Base-by-base conservation (phyloP, 192 early-diverging fungal genomes). In the Chytriomyces sp. region DNA sequence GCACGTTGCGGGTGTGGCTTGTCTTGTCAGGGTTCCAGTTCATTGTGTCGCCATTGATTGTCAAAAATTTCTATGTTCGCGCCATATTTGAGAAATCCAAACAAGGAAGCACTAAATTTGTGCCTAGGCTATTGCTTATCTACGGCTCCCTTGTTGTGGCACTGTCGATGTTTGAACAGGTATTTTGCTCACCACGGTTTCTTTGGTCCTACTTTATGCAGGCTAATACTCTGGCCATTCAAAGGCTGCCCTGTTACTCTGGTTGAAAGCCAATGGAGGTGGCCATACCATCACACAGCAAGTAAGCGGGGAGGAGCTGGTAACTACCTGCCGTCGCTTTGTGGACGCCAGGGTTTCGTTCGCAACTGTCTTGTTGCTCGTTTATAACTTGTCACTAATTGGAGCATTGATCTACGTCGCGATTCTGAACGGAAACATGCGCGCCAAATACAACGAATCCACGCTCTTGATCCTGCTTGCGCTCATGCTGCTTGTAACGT, bases 371-470 rank as follows among this genome's bases (percentile, higher is more conserved):
- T 24, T 64, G 11, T 26, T 64, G 4, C 35, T 28, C 24, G 11
- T 64, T 11, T 64, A 20, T 26, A 13, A 64, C 24, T 20, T 11
- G 62, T 26, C 35, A 11, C 11, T 64, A 7, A 11, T 64, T 16
- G 23, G 20, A 11, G 24, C n/a, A 16, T 24, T 64, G 11, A 10
- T 16, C 4, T 5, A 28, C 7, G 62, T 64, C 62, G 13, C 62
- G 23, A 28, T 20, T 35, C 20, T 64, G 11, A 24, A 11, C 13
- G 35, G 24, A 64, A 26, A 64, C 35, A 35, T 64, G 5, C 20
- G 62, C 62, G 23, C 35, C 35, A 16, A 64, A 64, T 64, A 64
- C 62, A 64, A 26, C 24, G 62, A 64, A 24, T 64, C 62, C 20
- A 23, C 62, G 23, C 23, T 64, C 5, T 35, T 64, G 20, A 10